Conservation (phyloP, 768 basidiomycete species). For the Termitomyces sp. region DNA sequence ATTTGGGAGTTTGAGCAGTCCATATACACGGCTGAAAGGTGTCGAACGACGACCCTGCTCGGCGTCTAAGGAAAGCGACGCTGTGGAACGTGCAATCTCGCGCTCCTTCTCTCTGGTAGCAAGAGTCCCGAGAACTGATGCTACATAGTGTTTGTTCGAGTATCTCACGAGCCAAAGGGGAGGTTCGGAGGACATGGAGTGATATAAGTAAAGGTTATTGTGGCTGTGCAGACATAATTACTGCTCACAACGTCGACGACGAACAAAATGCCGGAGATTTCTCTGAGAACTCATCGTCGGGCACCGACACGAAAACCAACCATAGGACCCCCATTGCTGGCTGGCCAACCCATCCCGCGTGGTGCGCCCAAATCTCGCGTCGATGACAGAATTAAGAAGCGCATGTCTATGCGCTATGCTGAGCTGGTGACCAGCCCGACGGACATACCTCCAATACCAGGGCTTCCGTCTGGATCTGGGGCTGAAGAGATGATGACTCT, state of each 20-base stretch:
- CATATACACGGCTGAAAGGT: neutral
- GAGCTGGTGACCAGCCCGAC: conserved; percentile 72
- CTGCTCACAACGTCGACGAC: conserved; percentile 1
- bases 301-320: conserved; percentile 21
- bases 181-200: neutral
- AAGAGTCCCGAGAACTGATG: conserved; percentile 9
- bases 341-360: conserved; percentile 28
- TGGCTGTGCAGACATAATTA: conserved; percentile 7
- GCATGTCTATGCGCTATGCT: conserved; percentile 93
- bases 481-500: conserved; percentile 25
- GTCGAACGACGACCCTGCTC: neutral
- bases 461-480: conserved; percentile 45
- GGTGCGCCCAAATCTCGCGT: conserved; percentile 54
- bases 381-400: conserved; percentile 94
- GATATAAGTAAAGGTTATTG: neutral
- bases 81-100: conserved; percentile 9
- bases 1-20: neutral
- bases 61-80: neutral
- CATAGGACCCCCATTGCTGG: conserved; percentile 15
- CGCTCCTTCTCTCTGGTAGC: conserved; percentile 16
- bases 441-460: conserved; percentile 58
- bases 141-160: conserved; percentile 6
- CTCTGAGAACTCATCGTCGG: conserved; percentile 22
- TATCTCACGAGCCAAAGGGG: conserved; percentile 16
- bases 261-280: conserved; percentile 19